Base-by-base conservation (phyloP, 192 early-diverging fungal genomes). In the Gigaspora rosea region DNA sequence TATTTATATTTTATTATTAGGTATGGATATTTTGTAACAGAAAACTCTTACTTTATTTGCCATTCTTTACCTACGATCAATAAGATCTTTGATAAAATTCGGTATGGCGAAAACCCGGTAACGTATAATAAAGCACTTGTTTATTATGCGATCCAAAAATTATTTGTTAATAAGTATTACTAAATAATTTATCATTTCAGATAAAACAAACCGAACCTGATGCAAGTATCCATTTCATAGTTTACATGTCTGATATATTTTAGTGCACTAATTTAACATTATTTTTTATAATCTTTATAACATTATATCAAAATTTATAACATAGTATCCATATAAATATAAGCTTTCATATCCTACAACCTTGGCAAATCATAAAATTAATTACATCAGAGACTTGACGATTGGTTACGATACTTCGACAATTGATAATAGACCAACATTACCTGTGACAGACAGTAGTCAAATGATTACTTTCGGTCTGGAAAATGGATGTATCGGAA, bases 381-480 rank as follows among this genome's bases (percentile, higher is more conserved):
- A 83, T 46, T 85, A 84, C 52, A 89, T 98, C 46, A 90, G 96
- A 58, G 96, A 98, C 84, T 80, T 98, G 81, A 97, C 96, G 0
- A 80, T 90, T 49, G 95, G 95, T 8, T 96, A 95, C 77, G 95
- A 98, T 73, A 91, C 90, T 33, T 83, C 84, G 35, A 92, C 86
- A 70, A 80, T 79, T 63, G 86, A 92, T 72, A 82, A 84, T 52
- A 76, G 82, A 36, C 94, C 96, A 0, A 82, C 78, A 1, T 84
- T 98, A 51, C 94, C 94, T 3, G 90, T 92, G 3, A 93, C 94
- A 2, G 76, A 86, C 1, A 85, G 88, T 7, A 90, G 95, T 6
- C 92, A 98, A 47, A 98, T 98, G 96, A 90, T 98, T 50, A 98
- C 96, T 0, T 95, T 98, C 79, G 85, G 85, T 74, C 88, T 92